phyloP scores from a whole-genome alignment of 441 rosid genomes.

The Gossypium laxum region DNA sequence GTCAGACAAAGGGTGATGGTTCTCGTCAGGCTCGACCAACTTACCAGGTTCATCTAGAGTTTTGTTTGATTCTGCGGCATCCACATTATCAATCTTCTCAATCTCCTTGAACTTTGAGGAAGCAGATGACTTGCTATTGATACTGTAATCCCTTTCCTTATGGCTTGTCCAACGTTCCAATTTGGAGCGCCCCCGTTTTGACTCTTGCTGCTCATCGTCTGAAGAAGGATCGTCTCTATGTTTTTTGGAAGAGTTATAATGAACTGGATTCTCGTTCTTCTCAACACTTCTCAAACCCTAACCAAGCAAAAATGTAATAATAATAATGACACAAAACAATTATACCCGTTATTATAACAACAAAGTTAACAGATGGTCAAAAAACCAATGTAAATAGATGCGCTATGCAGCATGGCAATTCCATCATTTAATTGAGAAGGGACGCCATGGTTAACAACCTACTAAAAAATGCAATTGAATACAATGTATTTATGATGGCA shows the following conservation, averaged over 20 bases:
- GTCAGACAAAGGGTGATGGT: constrained; percentile 36
- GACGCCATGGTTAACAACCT: neutral
- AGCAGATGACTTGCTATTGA: constrained; percentile 49
- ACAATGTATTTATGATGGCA: neutral
- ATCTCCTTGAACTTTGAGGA: constrained; percentile 54
- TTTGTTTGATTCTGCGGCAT: constrained; percentile 31
- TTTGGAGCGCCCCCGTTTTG: constrained; percentile 79
- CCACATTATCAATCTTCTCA: constrained; percentile 39
- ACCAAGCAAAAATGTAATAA: constrained; percentile 27
- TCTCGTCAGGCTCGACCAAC: constrained; percentile 31
- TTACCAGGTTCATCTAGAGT: constrained; percentile 29
- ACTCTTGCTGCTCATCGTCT: constrained; percentile 70
- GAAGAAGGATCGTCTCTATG: constrained; percentile 55
- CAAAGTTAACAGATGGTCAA: too few species aligned
- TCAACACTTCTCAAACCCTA: constrained; percentile 54
- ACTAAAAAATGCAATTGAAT: neutral
- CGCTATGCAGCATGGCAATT: constrained; percentile 11
- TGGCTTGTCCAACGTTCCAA: constrained; percentile 96
- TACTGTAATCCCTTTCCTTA: constrained; percentile 64
- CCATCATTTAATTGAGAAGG: constrained; percentile 6
- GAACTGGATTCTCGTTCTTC: constrained; percentile 34
- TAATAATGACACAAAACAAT: neutral
- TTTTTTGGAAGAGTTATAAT: constrained; percentile 42
- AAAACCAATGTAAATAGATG: constrained; percentile 18
- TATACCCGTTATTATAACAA: neutral